Evolutionary conservation across 805 yeast genomes (phyloP).

Genomic region (Wickerhamomyces kurtzmanii): DNA sequence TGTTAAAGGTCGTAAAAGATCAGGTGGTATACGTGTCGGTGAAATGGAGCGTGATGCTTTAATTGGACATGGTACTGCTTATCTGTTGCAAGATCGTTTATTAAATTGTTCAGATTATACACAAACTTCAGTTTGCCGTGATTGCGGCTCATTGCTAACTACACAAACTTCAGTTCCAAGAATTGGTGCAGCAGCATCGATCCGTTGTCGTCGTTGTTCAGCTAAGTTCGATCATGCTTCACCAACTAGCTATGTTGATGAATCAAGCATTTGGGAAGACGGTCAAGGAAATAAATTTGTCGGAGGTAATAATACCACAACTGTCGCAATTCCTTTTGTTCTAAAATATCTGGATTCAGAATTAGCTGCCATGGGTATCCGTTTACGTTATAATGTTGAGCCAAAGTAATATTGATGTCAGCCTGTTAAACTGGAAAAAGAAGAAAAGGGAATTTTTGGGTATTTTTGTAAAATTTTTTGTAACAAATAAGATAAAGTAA

Average conservation of each 20-base stretch:
- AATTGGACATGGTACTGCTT: slow-evolving; percentile 97
- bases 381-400: slow-evolving; percentile 78
- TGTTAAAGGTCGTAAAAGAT: slow-evolving; percentile 96
- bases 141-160: slow-evolving; percentile 86
- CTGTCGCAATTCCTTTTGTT: slow-evolving; percentile 95
- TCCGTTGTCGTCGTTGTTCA: slow-evolving; percentile 91
- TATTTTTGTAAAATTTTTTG: too few species aligned
- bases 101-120: slow-evolving; percentile 94
- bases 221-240: slow-evolving; percentile 49
- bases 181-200: slow-evolving; percentile 68
- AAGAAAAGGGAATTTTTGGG: too few species aligned
- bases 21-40: slow-evolving; percentile 99
- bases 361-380: slow-evolving; percentile 95
- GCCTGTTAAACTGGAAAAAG: too few species aligned
- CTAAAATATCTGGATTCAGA: slow-evolving; percentile 92
- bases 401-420: slow-evolving; percentile 29
- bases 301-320: slow-evolving; percentile 91
- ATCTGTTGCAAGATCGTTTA: slow-evolving; percentile 86
- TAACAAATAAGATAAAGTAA: too few species aligned
- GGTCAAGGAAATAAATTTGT: slow-evolving; percentile 86
- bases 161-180: slow-evolving; percentile 89
- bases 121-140: slow-evolving; percentile 80
- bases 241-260: slow-evolving; percentile 41
- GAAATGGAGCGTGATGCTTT: slow-evolving; percentile 99
- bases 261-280: slow-evolving; percentile 89